Evolutionary conservation across 2,329 filamentous ascomycete genomes (phyloP), one percentile per base, ranked within the genome.

Genomic region (Diaporthe sp.): DNA sequence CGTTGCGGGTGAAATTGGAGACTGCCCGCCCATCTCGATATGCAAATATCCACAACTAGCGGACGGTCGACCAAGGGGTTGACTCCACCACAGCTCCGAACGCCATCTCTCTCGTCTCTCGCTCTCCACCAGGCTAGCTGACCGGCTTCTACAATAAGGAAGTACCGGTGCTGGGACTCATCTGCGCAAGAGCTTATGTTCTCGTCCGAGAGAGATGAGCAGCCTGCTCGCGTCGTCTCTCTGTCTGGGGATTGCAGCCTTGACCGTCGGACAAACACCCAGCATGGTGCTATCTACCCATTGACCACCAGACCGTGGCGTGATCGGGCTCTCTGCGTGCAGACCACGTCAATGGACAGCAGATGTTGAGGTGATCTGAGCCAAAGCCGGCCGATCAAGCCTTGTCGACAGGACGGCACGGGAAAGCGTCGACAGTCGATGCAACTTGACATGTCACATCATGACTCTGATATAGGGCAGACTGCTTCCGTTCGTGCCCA

Each of bases 41-140:
- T 73, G 71, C 71, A 73, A 62, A 73, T 73, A 73, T 73, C 71
- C 71, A 73, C 58, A 73, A 73, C 46, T 37, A 62, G 17, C n/a
- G 17, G 55, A 22, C 28, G 61, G 42, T 4, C 42, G 31, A 28
- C 55, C 42, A 61, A 58, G 39, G 58, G 71, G 71, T 7, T 7
- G 15, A 62, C 46, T 53, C 71, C 71, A 42, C 34, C 46, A 44
- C 17, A 53, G 34, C 34, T 46, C 31, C 39, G 15, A 42, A 17
- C 15, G 37, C 31, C 31, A 55, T 34, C 10, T 65, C 31, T 28
- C 19, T 28, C 10, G 22, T 22, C 39, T 19, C 58, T 28, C 2
- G 25, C 39, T 34, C 22, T 25, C 70, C 42, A 61, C 42, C 53
- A 34, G 61, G 25, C 61, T 49, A 44, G 62, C 62, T 53, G 62